Evolutionary conservation across 345 rosid genomes (phyloP).

Genomic region (Eutrema heterophyllum): DNA sequence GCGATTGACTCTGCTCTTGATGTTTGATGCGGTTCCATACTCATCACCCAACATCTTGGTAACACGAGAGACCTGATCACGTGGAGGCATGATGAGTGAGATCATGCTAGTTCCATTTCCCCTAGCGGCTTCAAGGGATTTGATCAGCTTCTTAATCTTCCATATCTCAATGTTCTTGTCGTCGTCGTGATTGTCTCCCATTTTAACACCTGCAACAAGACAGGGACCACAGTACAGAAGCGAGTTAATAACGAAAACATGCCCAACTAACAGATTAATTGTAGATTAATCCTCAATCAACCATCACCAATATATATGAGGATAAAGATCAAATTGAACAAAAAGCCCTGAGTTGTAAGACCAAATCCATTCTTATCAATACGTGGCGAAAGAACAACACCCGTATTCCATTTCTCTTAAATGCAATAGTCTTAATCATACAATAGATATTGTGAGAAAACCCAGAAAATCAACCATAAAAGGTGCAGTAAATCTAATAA

Average conservation of each 20-base stretch:
- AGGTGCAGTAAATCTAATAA: neutral
- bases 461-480: neutral
- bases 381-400: neutral
- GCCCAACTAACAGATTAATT: no score
- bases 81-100: slow-evolving; percentile 40
- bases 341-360: neutral
- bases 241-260: slow-evolving; percentile 2
- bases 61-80: slow-evolving; percentile 42
- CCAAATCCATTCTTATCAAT: neutral
- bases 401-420: neutral
- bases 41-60: slow-evolving; percentile 43
- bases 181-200: slow-evolving; percentile 34
- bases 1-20: slow-evolving; percentile 43
- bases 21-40: slow-evolving; percentile 43
- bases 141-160: slow-evolving; percentile 43
- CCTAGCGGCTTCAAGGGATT: slow-evolving; percentile 36
- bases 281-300: neutral
- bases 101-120: slow-evolving; percentile 47
- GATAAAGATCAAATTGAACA: neutral
- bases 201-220: slow-evolving; percentile 3
- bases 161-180: slow-evolving; percentile 41
- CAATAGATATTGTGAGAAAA: neutral
- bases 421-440: neutral
- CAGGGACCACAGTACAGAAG: neutral
- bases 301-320: neutral